phyloP scores from a whole-genome alignment of 2,329 filamentous ascomycete species.

The Aquanectria penicillioides region DNA sequence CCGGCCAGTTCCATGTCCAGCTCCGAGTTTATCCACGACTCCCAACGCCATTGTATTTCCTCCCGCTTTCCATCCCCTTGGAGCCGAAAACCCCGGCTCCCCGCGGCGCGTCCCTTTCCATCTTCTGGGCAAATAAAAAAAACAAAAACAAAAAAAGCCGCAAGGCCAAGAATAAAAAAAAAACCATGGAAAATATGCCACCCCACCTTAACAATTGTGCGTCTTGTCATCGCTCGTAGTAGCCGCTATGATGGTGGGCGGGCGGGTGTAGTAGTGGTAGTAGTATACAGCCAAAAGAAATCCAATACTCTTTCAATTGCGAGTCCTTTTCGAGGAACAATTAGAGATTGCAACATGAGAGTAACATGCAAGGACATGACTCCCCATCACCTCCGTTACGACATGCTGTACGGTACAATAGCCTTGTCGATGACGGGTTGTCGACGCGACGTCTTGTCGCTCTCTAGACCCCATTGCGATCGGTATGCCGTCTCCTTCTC shows the following conservation, averaged over 20 bases:
- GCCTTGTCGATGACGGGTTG: constrained; percentile 71
- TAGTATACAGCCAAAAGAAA: constrained; percentile 9
- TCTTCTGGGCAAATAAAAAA: constrained; percentile 3
- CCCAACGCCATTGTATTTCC: constrained; percentile 20
- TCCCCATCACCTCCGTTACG: constrained; percentile 25
- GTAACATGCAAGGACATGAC: neutral
- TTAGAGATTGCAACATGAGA: neutral
- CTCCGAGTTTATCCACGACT: constrained; percentile 16
- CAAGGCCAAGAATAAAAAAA: too few species aligned
- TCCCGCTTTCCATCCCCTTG: neutral
- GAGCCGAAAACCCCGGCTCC: constrained; percentile 1
- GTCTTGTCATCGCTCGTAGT: neutral
- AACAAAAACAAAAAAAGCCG: neutral
- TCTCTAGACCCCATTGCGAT: constrained; percentile 77
- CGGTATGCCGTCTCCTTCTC: constrained; percentile 77
- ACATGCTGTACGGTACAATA: constrained; percentile 67
- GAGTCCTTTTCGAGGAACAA: neutral
- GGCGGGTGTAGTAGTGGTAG: neutral
- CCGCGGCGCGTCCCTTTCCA: neutral
- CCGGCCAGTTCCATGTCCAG: neutral
- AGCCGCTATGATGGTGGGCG: neutral
- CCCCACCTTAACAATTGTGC: constrained; percentile 1
- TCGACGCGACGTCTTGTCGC: constrained; percentile 61
- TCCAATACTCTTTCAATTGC: neutral
- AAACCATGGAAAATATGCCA: too few species aligned